Base-by-base conservation (phyloP, 1,284 basidiomycete species). In the Puccinia novopanici region DNA sequence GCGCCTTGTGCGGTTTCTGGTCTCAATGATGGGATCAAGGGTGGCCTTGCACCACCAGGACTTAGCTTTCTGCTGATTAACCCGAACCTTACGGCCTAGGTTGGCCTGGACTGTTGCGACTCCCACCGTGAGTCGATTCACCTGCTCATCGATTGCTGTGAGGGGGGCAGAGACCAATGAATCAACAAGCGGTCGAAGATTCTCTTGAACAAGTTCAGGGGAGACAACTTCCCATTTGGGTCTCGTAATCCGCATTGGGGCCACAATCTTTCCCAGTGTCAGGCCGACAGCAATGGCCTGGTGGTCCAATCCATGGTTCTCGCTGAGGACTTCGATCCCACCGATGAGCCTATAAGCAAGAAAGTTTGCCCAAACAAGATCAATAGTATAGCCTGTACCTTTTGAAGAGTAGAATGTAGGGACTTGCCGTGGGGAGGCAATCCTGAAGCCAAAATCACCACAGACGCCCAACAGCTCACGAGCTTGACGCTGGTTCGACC, bases 291-390 rank as follows among this genome's bases (percentile, higher is more conserved):
- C n/a, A n/a, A 70, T 50, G 13, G 65, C 17, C 13, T 68, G 65
- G 17, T 68, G 65, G 24, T 70, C 45, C 0, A 27, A 70, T 4
- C 45, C 45, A 34, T 70, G 50, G 24, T 70, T 70, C 0, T 70
- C 30, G 0, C 2, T 3, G 5, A 45, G 19, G 8, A n/a, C n/a
- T n/a, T n/a, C n/a, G n/a, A n/a, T n/a, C n/a, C n/a, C n/a, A 52
- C 6, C 8, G 9, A 4, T 5, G 30, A 15, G 3, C 3, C 6
- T 22, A 0, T 2, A 3, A 70, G 45, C 67, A 2, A 50, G 8
- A n/a, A 70, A 70, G 10, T 52, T 70, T 2, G 67, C n/a, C 67
- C 67, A 70, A 17, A n/a, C 9, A 0, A 70, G 12, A n/a, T 70
- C 67, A 48, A 70, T 48, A 0, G 50, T 52, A 4, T 5, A 30